phyloP scores from a whole-genome alignment of 257 asterid genomes.

The Penstemon newberryi region DNA sequence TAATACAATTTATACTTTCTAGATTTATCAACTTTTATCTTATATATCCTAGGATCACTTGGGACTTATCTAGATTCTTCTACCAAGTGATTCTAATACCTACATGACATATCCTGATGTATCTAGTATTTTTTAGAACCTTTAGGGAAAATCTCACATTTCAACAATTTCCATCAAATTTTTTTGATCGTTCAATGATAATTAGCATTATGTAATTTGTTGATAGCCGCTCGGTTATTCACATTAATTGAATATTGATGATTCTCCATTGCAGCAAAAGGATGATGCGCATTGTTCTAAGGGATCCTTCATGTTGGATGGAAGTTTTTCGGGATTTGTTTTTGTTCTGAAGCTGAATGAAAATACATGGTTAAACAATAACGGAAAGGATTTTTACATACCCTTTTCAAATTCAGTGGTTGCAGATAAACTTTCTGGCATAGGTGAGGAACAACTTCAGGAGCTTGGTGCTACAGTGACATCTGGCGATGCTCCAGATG shows the following conservation, averaged over 20 bases:
- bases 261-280: conserved; percentile 53
- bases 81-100: too few relatives aligned
- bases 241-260: conserved; percentile 27
- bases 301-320: conserved; percentile 69
- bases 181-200: conserved; percentile 9
- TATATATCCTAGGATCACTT: too few relatives aligned
- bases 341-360: conserved; percentile 83
- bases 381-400: conserved; percentile 75
- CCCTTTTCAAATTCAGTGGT: conserved; percentile 50
- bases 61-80: too few relatives aligned
- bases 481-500: conserved; percentile 37
- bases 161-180: background rate
- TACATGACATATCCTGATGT: too few relatives aligned
- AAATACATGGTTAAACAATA: conserved; percentile 68
- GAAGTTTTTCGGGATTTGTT: conserved; percentile 54
- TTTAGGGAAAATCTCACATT: background rate
- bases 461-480: conserved; percentile 33
- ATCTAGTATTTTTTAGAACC: too few relatives aligned
- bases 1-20: too few relatives aligned
- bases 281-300: conserved; percentile 55
- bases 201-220: conserved; percentile 12
- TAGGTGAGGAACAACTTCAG: conserved; percentile 28
- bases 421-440: conserved; percentile 29
- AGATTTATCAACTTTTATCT: too few relatives aligned
- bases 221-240: conserved; percentile 13